Base-by-base conservation (phyloP, 2,329 filamentous ascomycete species). In the Zasmidium citrigriseum region DNA sequence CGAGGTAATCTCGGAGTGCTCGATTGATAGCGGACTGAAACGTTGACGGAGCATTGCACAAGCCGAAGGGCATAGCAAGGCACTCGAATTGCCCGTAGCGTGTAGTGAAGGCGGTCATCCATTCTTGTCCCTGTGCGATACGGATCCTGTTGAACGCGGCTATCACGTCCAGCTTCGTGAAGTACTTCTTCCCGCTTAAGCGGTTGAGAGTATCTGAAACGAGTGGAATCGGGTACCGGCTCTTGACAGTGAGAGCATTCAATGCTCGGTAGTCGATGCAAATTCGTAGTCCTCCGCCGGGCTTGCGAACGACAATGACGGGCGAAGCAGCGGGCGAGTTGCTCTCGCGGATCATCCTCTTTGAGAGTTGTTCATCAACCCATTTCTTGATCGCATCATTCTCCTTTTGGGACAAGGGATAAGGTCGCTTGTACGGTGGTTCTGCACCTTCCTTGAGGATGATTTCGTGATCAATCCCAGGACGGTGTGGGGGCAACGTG, bases 1-100 rank as follows among this genome's bases (percentile, higher is more conserved):
- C 60, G 41, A 74, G 52, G 47, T 63, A 61, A 34, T 68, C 59
- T 27, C 49, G 10, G 46, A n/a, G n/a, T n/a, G n/a, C n/a, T n/a
- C n/a, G n/a, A n/a, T n/a, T n/a, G n/a, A n/a, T n/a, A n/a, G n/a
- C 72, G 49, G n/a, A 38, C 2, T n/a, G n/a, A n/a, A n/a, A n/a
- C n/a, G n/a, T n/a, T n/a, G n/a, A n/a, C n/a, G n/a, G n/a, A n/a
- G n/a, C n/a, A n/a, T n/a, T n/a, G n/a, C n/a, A n/a, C n/a, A n/a
- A n/a, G 7, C 27, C 27, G 27, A 53, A 45, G 2, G 23, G 51
- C 38, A 53, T 45, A 3, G 41, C 51, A 2, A 23, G 4, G 34
- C 4, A 53, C 18, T 53, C n/a, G 22, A 4, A 53, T 5, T 44
- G 29, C 2, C 51, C 51, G 38, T 59, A 59, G 0, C 55, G 23